phyloP scores from a whole-genome alignment of 169 alveolate species.

The Perkinsus chesapeaki region DNA sequence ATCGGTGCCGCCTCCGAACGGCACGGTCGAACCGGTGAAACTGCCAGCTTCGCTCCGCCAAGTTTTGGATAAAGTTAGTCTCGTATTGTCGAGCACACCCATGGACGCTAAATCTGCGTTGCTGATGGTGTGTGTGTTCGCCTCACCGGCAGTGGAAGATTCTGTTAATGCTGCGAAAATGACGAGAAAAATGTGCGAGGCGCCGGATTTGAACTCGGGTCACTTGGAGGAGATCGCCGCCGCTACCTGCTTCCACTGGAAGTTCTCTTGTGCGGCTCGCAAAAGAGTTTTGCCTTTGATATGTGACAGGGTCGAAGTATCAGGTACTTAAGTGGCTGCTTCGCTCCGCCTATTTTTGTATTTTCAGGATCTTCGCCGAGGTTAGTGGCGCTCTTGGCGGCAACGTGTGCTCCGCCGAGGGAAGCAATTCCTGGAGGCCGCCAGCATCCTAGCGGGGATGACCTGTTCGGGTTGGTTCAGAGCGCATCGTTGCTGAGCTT shows the following conservation, averaged over 20 bases:
- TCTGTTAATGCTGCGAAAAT: background rate
- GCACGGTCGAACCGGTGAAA: background rate
- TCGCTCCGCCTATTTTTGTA: too few relatives aligned
- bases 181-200: background rate
- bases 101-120: background rate
- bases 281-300: background rate
- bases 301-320: background rate
- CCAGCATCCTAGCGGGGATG: background rate
- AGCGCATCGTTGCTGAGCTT: background rate
- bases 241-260: background rate
- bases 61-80: too few relatives aligned
- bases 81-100: too few relatives aligned
- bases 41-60: background rate
- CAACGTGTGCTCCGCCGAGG: background rate
- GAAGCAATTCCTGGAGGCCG: background rate
- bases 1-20: background rate
- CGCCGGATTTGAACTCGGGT: conserved; percentile 4
- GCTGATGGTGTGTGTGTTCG: background rate
- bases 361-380: background rate
- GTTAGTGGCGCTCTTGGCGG: background rate
- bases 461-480: background rate
- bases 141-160: background rate
- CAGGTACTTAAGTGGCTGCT: too few relatives aligned
- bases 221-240: background rate
- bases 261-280: background rate